A percentile compares a stretch with the other conserved stretches of the same genome.
These are phyloP conservation scores for Fraxinus sp. DNA, from an alignment of 305 asterid genomes.

Conservation along the genomic window DNA sequence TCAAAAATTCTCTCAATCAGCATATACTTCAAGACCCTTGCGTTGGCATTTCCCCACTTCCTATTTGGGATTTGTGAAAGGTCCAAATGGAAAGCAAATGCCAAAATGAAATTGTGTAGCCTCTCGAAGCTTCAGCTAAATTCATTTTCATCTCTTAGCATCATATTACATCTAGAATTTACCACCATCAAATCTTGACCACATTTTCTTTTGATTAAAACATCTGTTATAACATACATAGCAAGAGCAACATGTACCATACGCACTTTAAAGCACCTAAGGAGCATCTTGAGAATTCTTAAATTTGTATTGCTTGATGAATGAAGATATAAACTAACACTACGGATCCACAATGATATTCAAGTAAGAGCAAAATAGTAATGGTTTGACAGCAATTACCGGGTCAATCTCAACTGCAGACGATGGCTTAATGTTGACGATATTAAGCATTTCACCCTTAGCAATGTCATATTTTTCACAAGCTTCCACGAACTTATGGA, in stretches of 20 bases:
- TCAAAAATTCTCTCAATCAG: neutral
- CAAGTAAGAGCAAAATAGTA: conserved; percentile 1
- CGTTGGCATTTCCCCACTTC: neutral
- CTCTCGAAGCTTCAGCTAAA: neutral
- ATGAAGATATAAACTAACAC: neutral
- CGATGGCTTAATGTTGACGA: conserved; percentile 68
- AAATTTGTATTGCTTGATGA: neutral
- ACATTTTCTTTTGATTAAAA: neutral
- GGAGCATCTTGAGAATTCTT: neutral
- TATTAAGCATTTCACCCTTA: conserved; percentile 70
- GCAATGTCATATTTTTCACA: conserved; percentile 52
- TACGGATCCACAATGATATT: neutral
- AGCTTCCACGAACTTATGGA: conserved; percentile 40
- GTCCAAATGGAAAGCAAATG: neutral
- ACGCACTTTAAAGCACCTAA: neutral
- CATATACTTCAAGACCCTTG: neutral
- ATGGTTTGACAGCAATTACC: conserved; percentile 36
- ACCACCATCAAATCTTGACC: neutral
- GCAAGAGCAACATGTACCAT: neutral
- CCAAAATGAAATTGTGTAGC: neutral
- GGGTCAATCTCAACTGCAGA: conserved; percentile 48
- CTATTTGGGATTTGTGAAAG: neutral
- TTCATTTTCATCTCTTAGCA: neutral
- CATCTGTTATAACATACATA: neutral
- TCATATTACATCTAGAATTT: neutral